Percentiles rank a stretch among this genome's conserved stretches.
These are phyloP conservation scores for Candida ipomoeae DNA, from an alignment of 805 yeast species.

Conservation along the genomic window DNA sequence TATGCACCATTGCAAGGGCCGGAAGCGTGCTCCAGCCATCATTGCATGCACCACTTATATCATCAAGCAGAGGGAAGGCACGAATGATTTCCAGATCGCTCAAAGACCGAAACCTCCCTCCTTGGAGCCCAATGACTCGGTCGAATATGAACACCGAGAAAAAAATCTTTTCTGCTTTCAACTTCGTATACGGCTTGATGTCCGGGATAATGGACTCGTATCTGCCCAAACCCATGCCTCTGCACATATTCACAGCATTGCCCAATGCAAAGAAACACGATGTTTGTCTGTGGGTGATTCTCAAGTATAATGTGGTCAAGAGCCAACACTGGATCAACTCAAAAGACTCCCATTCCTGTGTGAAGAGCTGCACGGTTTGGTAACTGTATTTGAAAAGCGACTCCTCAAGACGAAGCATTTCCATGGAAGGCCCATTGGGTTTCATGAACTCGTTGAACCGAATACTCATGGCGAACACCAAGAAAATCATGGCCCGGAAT, in stretches of 20 bases:
- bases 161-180: conserved; percentile 49
- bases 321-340: conserved; percentile 51
- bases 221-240: conserved; percentile 42
- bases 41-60: conserved; percentile 23
- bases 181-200: conserved; percentile 34
- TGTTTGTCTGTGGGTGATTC: conserved; percentile 43
- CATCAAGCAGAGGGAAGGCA: conserved; percentile 28
- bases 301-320: conserved; percentile 39
- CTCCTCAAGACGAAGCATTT: conserved; percentile 36
- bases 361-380: conserved; percentile 33
- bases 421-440: conserved; percentile 18
- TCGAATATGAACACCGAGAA: conserved; percentile 56
- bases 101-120: conserved; percentile 42
- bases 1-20: conserved; percentile 42
- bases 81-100: conserved; percentile 35
- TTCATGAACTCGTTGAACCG: conserved; percentile 45
- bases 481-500: conserved; percentile 48
- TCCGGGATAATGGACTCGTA: conserved; percentile 20
- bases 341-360: conserved; percentile 50
- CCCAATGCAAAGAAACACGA: conserved; percentile 41
- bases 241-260: conserved; percentile 39
- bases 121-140: conserved; percentile 48
- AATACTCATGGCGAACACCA: conserved; percentile 48
- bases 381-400: conserved; percentile 38
- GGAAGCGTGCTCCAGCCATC: conserved; percentile 51